Base-by-base conservation (phyloP, 2,329 filamentous ascomycete species). In the Cladosporium austrohemisphaericum region DNA sequence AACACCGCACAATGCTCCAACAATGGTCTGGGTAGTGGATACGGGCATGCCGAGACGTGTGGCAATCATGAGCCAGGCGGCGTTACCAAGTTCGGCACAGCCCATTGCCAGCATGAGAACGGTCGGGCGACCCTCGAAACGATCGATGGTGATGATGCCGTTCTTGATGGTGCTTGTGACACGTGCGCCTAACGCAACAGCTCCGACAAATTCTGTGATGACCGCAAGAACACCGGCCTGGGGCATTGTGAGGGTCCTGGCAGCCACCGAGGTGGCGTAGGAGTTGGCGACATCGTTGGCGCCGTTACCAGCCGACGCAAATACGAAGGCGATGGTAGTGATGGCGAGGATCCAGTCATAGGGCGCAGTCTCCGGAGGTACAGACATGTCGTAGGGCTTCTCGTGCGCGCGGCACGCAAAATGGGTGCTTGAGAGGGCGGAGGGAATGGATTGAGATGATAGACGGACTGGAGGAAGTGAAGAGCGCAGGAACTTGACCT, bases 151-250 rank as follows among this genome's bases (percentile, higher is more conserved):
- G 60, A 83, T 74, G 43, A 82, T 71, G 53, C 77, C 77, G 55
- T 76, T 81, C 49, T 77, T 75, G 60, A 82, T 81, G n/a, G 79
- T 82, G 46, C 76, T 74, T 16, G 79, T 76, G 3, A 81, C 77
- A 41, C 77, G 70, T 14, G 68, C 59, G 32, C 76, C 76, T 11
- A 78, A 65, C 13, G 68, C 73, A 4, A 77, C 74, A 14, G 75
- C 75, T 45, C 75, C 75, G 14, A 75, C 60, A 54, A 78, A 77
- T 56, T 78, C 75, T 2, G 74, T 77, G 52, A 69, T 56, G 19
- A 69, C 65, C 40, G 75, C 68, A 18, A 78, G 63, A 33, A 76
- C 60, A 49, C 74, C 57, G 71, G 55, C 75, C 56, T 76, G 72
- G 16, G 66, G 64, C 73, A 77, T 75, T 23, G 71, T 74, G 51